A percentile compares a stretch with the other conserved stretches of the same genome.
phyloP scores from a whole-genome alignment of 192 early-diverging fungal species.

The Rhizophagus clarus region DNA sequence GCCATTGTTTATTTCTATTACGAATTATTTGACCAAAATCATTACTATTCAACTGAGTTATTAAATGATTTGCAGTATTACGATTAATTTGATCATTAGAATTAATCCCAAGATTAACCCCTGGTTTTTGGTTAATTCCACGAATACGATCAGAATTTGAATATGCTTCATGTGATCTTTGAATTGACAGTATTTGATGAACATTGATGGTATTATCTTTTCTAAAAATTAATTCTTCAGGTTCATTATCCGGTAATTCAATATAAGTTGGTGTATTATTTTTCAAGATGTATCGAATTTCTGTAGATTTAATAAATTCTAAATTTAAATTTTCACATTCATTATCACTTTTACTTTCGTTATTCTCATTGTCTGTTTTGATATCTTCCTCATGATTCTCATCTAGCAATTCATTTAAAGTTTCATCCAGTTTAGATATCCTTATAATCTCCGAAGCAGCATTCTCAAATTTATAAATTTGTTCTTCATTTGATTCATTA shows the following conservation, averaged over 20 bases:
- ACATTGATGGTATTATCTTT: neutral
- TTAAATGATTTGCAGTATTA: conserved; percentile 2
- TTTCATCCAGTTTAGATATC: neutral
- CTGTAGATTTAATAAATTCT: neutral
- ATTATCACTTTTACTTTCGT: neutral
- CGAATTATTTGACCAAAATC: neutral
- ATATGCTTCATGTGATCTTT: neutral
- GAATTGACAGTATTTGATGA: neutral
- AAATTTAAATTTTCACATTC: neutral
- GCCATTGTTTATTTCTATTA: neutral
- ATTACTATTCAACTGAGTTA: neutral
- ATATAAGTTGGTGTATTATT: neutral
- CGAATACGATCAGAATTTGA: neutral
- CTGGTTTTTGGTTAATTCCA: neutral
- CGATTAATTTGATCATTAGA: neutral
- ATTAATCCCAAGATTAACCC: neutral
- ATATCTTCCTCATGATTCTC: neutral
- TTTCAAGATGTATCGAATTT: neutral
- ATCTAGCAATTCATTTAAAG: neutral
- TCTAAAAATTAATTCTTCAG: neutral
- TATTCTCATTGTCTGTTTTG: neutral
- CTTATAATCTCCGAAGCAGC: neutral
- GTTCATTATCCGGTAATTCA: neutral
- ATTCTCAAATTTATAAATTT: neutral
- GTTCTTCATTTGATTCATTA: neutral